These are phyloP conservation scores for Daedaleopsis sinensis DNA, from an alignment of 768 basidiomycete species.

Conservation along the genomic window DNA sequence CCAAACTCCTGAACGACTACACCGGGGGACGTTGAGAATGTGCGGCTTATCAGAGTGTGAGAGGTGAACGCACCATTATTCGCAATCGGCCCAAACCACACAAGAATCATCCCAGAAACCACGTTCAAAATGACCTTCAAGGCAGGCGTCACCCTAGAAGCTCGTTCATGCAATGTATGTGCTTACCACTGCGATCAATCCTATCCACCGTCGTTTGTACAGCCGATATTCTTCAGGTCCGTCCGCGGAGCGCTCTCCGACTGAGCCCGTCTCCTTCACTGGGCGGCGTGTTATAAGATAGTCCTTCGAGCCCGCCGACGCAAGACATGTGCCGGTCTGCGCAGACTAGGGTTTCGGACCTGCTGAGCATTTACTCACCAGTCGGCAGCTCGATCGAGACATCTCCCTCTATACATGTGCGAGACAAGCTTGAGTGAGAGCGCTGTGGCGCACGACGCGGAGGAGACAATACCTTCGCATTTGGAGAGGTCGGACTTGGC, in stretches of 20 bases:
- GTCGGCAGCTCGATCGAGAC: not conserved
- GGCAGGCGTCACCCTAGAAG: not conserved
- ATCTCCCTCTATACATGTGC: not conserved
- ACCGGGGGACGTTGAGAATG: not conserved
- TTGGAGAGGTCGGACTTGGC: slow-evolving; percentile 9
- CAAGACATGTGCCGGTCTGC: no score
- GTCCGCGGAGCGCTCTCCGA: not conserved
- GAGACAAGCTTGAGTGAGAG: no score
- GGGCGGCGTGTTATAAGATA: no score
- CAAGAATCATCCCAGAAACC: slow-evolving; percentile 66
- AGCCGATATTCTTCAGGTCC: slow-evolving; percentile 49
- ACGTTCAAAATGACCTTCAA: slow-evolving; percentile 64
- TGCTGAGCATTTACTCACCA: not conserved
- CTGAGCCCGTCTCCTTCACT: not conserved
- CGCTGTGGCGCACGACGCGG: no score
- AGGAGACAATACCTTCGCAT: not conserved
- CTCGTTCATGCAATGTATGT: not conserved
- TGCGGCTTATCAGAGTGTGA: not conserved
- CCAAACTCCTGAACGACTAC: slow-evolving; percentile 64
- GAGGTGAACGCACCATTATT: slow-evolving; percentile 52
- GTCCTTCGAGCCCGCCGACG: no score
- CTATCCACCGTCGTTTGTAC: slow-evolving; percentile 71
- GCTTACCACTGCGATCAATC: slow-evolving; percentile 63
- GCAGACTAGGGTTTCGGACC: not conserved
- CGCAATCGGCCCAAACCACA: slow-evolving; percentile 88